These are phyloP conservation scores for Colletotrichum sp. DNA, from an alignment of 2,329 filamentous ascomycete species.

Conservation along the genomic window DNA sequence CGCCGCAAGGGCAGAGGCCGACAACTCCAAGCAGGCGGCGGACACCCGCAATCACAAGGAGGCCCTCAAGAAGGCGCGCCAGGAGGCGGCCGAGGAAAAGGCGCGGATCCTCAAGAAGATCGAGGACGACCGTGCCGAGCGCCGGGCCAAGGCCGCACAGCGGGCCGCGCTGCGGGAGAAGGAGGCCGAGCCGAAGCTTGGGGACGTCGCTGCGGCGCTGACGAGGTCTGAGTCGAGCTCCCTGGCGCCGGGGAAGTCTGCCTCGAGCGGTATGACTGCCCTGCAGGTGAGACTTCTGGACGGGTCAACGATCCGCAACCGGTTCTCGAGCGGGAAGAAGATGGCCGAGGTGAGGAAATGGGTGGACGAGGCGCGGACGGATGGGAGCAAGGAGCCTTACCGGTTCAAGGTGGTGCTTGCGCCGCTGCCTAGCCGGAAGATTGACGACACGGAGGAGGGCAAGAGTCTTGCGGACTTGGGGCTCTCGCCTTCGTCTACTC, in stretches of 20 bases:
- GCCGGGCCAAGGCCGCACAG: slow-evolving; percentile 61
- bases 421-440: slow-evolving; percentile 75
- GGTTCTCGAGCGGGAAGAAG: slow-evolving; percentile 67
- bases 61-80: slow-evolving; percentile 66
- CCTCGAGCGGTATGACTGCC: slow-evolving; percentile 42
- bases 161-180: slow-evolving; percentile 45
- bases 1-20: slow-evolving; percentile 47
- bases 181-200: slow-evolving; percentile 28
- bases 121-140: slow-evolving; percentile 75
- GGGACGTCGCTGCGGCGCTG: slow-evolving; percentile 32
- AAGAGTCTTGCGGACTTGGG: slow-evolving; percentile 72
- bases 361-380: slow-evolving; percentile 70
- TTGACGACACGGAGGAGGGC: slow-evolving; percentile 78
- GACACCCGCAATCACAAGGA: slow-evolving; percentile 54
- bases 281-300: slow-evolving; percentile 86
- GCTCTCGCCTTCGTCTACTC: slow-evolving; percentile 78
- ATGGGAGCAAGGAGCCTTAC: slow-evolving; percentile 67
- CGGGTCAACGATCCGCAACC: slow-evolving; percentile 77
- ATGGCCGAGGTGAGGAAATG: slow-evolving; percentile 76
- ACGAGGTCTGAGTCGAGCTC: slow-evolving; percentile 37
- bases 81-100: slow-evolving; percentile 71
- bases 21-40: slow-evolving; percentile 29
- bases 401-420: slow-evolving; percentile 85
- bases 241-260: slow-evolving; percentile 29
- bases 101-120: slow-evolving; percentile 76